Evolutionary conservation across 306 rosid species (phyloP).

Genomic region (Ceratonia siliqua): DNA sequence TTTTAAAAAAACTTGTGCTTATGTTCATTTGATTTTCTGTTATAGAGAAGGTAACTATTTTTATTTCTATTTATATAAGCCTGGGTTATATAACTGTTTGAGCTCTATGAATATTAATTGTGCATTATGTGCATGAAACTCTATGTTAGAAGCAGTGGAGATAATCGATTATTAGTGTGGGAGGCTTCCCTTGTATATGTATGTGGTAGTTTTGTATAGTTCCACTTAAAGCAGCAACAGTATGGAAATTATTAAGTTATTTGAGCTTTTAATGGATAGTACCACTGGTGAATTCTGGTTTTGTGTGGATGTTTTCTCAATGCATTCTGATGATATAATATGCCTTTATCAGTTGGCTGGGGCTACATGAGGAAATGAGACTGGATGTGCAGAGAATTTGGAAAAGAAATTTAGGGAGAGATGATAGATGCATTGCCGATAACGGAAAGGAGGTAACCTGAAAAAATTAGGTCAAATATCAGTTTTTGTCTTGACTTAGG

Average conservation of each 20-base stretch:
- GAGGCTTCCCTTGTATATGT: conserved; percentile 1
- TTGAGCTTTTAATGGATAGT: neutral
- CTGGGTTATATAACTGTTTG: conserved; percentile 6
- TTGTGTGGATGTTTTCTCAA: neutral
- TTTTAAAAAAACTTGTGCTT: neutral
- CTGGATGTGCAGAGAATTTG: conserved; percentile 96
- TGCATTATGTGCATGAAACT: neutral
- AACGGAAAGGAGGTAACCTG: conserved; percentile 85
- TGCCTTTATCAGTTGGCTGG: conserved; percentile 72
- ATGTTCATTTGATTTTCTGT: conserved; percentile 6
- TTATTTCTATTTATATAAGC: neutral
- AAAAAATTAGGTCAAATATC: conserved; percentile 16
- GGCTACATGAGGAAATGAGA: conserved; percentile 87
- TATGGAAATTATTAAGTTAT: conserved; percentile 6
- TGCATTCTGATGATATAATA: conserved; percentile 35
- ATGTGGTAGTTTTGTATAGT: conserved; percentile 20
- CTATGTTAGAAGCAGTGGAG: neutral
- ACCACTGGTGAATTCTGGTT: conserved; percentile 9
- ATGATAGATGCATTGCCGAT: conserved; percentile 94
- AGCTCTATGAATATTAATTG: neutral
- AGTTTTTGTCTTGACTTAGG: conserved; percentile 3
- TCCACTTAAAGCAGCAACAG: conserved; percentile 7
- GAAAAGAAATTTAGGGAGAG: conserved; percentile 98
- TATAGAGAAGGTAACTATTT: conserved; percentile 4
- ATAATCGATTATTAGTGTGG: conserved; percentile 8